phyloP scores from a whole-genome alignment of 2,329 filamentous ascomycete species.

The Rasamsonia emersonii region DNA sequence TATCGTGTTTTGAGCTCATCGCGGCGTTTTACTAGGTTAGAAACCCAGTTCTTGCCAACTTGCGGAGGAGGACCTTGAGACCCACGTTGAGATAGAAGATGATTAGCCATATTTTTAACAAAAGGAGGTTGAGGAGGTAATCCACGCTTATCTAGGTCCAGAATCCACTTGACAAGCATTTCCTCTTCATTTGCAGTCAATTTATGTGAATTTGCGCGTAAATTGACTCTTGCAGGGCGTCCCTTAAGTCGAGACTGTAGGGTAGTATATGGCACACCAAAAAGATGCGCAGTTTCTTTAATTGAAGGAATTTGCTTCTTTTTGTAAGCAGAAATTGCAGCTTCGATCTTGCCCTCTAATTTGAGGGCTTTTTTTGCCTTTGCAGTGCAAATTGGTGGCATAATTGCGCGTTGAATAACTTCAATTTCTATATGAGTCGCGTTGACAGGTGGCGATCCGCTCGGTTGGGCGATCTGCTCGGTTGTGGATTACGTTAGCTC shows the following conservation, averaged over 20 bases:
- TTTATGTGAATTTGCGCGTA: conserved; percentile 1
- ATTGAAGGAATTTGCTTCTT: neutral
- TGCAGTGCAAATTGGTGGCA: conserved; percentile 1
- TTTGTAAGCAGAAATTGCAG: conserved; percentile 1
- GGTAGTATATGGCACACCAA: neutral
- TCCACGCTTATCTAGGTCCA: neutral
- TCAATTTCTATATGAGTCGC: too few species aligned
- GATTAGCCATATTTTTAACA: conserved; percentile 2
- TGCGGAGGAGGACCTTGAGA: too few species aligned
- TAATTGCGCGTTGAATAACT: neutral
- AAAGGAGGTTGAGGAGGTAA: neutral
- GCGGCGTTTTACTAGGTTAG: neutral
- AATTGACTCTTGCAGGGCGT: neutral
- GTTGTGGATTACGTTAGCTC: too few species aligned
- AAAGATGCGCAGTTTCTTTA: conserved; percentile 1
- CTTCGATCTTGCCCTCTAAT: neutral
- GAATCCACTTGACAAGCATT: conserved; percentile 1
- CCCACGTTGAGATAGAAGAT: conserved; percentile 1
- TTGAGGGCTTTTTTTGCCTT: neutral
- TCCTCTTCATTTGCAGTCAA: neutral
- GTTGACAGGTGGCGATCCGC: too few species aligned
- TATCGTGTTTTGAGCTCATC: neutral
- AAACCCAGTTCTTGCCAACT: conserved; percentile 1
- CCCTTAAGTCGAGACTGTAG: conserved; percentile 1
- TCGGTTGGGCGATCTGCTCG: too few species aligned